Evolutionary conservation across 371 early-diverging fungal species (phyloP).

Genomic region (Lichtheimia ramosa): DNA sequence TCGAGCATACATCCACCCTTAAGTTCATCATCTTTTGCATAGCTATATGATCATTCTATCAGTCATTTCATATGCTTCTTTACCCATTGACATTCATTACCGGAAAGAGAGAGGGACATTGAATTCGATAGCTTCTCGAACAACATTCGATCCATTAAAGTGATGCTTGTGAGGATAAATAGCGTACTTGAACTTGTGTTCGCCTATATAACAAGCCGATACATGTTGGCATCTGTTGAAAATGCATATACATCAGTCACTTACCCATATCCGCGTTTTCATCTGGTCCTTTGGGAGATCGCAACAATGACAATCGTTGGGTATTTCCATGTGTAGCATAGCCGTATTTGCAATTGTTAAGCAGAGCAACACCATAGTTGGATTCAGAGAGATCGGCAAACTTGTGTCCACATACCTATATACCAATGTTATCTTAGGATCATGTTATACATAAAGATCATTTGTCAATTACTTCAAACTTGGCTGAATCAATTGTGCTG

Average conservation of each 20-base stretch:
- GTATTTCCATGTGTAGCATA: slow-evolving; percentile 81
- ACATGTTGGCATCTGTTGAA: too few species aligned
- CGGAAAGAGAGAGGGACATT: slow-evolving; percentile 76
- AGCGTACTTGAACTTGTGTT: slow-evolving; percentile 88
- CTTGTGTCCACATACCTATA: slow-evolving; percentile 80
- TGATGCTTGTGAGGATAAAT: slow-evolving; percentile 84
- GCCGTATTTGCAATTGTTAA: slow-evolving; percentile 93
- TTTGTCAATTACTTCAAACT: slow-evolving; percentile 44
- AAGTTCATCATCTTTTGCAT: not conserved
- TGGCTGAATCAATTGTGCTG: slow-evolving; percentile 89
- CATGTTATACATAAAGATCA: too few species aligned
- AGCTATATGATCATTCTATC: not conserved
- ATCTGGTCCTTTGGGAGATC: slow-evolving; percentile 86
- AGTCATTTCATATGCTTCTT: not conserved
- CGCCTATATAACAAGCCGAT: slow-evolving; percentile 16
- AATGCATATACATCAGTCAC: too few species aligned
- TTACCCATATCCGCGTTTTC: slow-evolving; percentile 59
- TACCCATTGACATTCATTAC: slow-evolving; percentile 26
- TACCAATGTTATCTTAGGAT: slow-evolving; percentile 16
- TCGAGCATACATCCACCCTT: slow-evolving; percentile 2
- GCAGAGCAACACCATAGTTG: slow-evolving; percentile 91
- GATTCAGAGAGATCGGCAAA: slow-evolving; percentile 93
- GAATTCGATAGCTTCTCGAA: slow-evolving; percentile 84
- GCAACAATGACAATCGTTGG: slow-evolving; percentile 82
- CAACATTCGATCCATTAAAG: slow-evolving; percentile 79